Percentiles rank a stretch among this genome's conserved stretches.
phyloP scores from a whole-genome alignment of 192 early-diverging fungal species.

The Coemansia sp. region DNA sequence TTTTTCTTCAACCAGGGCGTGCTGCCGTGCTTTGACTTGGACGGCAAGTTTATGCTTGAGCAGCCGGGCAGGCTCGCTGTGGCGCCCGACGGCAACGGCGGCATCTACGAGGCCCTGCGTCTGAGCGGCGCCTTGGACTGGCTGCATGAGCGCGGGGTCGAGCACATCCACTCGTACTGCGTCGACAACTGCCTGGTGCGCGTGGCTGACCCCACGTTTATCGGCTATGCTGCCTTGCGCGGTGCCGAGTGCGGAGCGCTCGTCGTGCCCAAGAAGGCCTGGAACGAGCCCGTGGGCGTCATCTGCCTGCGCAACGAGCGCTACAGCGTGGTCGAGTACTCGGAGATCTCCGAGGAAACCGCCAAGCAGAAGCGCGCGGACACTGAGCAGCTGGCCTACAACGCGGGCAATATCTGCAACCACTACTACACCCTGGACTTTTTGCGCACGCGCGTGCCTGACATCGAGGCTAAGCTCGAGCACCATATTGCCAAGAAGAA shows the following conservation, averaged over 20 bases:
- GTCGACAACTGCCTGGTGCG: constrained; percentile 98
- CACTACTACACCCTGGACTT: constrained; percentile 97
- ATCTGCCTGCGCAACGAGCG: constrained; percentile 85
- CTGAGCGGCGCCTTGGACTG: constrained; percentile 79
- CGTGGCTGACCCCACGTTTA: constrained; percentile 94
- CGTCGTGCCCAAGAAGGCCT: constrained; percentile 84
- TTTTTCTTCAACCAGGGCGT: constrained; percentile 97
- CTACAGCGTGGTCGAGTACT: constrained; percentile 94
- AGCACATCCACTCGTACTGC: constrained; percentile 93
- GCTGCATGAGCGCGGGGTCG: constrained; percentile 79
- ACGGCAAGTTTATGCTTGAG: constrained; percentile 95
- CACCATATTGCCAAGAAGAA: constrained; percentile 99
- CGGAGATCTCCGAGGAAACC: constrained; percentile 82
- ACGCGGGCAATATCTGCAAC: constrained; percentile 97
- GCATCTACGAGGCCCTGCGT: constrained; percentile 92
- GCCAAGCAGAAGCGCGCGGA: constrained; percentile 68
- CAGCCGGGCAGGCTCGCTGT: constrained; percentile 72
- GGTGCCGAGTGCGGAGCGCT: constrained; percentile 95
- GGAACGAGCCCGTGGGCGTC: constrained; percentile 93
- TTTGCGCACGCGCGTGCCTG: constrained; percentile 75
- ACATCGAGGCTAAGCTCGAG: constrained; percentile 82
- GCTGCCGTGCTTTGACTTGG: constrained; percentile 86
- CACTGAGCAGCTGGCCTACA: constrained; percentile 68
- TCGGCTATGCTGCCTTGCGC: constrained; percentile 89
- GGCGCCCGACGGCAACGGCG: constrained; percentile 90